These are phyloP conservation scores for Cladorrhinum sp. DNA, from an alignment of 2,329 filamentous ascomycete genomes.

Conservation along the genomic window DNA sequence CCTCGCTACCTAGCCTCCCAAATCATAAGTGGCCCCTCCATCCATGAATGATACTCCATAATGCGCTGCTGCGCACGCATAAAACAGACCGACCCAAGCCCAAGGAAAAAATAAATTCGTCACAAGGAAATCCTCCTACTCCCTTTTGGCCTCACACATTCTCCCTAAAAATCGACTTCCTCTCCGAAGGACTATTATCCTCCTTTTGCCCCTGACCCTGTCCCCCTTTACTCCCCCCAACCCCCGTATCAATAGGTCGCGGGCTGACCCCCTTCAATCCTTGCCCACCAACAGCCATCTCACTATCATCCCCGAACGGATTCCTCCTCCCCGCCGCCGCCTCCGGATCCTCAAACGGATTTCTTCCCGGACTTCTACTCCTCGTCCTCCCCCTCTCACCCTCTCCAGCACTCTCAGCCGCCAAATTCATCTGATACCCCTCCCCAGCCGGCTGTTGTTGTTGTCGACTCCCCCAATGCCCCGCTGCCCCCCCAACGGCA, in stretches of 20 bases:
- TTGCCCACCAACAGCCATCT: conserved; percentile 63
- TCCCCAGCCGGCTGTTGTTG: conserved; percentile 39
- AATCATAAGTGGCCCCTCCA: background rate
- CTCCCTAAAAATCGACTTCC: conserved; percentile 68
- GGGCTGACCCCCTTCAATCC: conserved; percentile 71
- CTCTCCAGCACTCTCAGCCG: conserved; percentile 31
- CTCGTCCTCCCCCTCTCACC: conserved; percentile 41
- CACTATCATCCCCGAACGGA: conserved; percentile 67
- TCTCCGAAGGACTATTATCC: conserved; percentile 59
- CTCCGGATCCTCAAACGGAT: conserved; percentile 28
- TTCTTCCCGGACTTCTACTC: conserved; percentile 41
- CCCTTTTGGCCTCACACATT: conserved; percentile 49
- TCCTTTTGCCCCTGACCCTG: conserved; percentile 32
- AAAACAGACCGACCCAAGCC: background rate
- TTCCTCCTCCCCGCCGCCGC: conserved; percentile 42
- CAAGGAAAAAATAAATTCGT: background rate
- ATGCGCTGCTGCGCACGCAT: background rate
- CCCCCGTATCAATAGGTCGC: conserved; percentile 60
- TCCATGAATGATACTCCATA: background rate
- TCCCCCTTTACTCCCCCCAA: conserved; percentile 32
- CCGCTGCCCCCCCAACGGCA: conserved; percentile 16
- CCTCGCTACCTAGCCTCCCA: background rate
- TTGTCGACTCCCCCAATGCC: conserved; percentile 33
- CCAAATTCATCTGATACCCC: conserved; percentile 50
- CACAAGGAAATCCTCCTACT: background rate